These are phyloP conservation scores for Leccinum olivaceopallidum DNA, from an alignment of 768 basidiomycete genomes.

Conservation along the genomic window DNA sequence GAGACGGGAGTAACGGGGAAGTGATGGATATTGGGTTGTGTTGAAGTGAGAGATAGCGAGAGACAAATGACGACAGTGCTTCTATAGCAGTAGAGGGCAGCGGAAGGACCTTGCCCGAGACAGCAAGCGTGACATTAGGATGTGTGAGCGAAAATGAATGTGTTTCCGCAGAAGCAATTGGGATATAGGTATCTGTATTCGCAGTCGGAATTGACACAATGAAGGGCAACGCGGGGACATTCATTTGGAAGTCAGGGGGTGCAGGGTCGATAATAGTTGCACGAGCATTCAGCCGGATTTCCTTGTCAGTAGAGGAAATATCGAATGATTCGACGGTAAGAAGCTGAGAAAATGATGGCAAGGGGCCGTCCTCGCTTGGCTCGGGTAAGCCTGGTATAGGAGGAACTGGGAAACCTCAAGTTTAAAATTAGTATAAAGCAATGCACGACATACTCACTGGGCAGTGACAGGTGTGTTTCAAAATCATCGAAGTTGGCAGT, in stretches of 20 bases:
- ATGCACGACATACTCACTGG: conserved; percentile 43
- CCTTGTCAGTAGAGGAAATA: conserved; percentile 36
- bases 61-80: conserved; percentile 60
- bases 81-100: conserved; percentile 41
- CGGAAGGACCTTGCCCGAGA: conserved; percentile 60
- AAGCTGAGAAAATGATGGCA: conserved; percentile 59
- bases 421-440: conserved; percentile 3
- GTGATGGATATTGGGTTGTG: conserved; percentile 59
- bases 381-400: conserved; percentile 63
- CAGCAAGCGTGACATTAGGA: conserved; percentile 62
- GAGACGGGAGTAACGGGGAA: conserved; percentile 51
- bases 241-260: conserved; percentile 49
- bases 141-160: conserved; percentile 60
- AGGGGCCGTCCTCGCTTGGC: conserved; percentile 49
- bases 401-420: conserved; percentile 49
- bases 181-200: conserved; percentile 30
- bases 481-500: conserved; percentile 45
- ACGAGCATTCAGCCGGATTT: conserved; percentile 47
- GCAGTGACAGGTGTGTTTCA: conserved; percentile 46
- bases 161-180: conserved; percentile 56
- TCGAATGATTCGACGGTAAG: conserved; percentile 60
- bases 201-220: conserved; percentile 48
- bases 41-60: conserved; percentile 59
- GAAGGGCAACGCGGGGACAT: conserved; percentile 62
- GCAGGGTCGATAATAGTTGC: conserved; percentile 62